Evolutionary conservation across 2,329 filamentous ascomycete species (phyloP), one percentile per base, ranked within the genome.

Genomic region (Rhynchosporium secalis): DNA sequence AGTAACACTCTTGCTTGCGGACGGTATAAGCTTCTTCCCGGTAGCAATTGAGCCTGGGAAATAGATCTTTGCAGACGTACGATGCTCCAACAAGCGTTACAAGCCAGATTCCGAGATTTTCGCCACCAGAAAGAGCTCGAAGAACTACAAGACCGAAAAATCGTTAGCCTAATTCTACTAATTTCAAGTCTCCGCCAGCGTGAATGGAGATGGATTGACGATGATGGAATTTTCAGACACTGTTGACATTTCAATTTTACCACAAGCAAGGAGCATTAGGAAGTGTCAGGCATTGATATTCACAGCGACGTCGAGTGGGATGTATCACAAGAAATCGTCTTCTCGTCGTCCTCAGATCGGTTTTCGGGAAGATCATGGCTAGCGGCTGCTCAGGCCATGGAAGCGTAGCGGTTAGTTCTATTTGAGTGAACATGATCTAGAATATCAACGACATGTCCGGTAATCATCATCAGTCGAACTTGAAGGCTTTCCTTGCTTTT

Each of bases 11-110:
- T 68, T 70, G 1, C 81, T 76, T 15, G 84, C 81, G 0, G 89
- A 88, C 71, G 68, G 84, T 72, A 88, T 89, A 66, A 92, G 89
- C 45, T 85, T 79, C 47, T 83, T 82, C 4, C 86, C 89, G 0
- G 89, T 92, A 1, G 79, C 77, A 0, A 89, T 91, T 1, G 85
- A 89, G 20, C 89, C 89, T 0, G 89, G 92, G 67, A 92, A 92
- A 63, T 76, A 80, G 70, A 86, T 81, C 73, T 85, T 85, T 57
- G 79, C 77, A 68, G 85, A 81, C 12, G 76, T 79, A 1, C 76
- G 75, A 68, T 86, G 84, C 9, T 77, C 73, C 0, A 20, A 20
- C 20, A 20, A 20, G 20, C 20, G 20, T 20, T 20, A 81, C 83
- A 72, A 86, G 78, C 71, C 75, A 71, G 0, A 81, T 80, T 12